Percentiles rank a stretch among this genome's conserved stretches.
Conservation (phyloP, 768 basidiomycete genomes). For the Leccinum subgranulosum region DNA sequence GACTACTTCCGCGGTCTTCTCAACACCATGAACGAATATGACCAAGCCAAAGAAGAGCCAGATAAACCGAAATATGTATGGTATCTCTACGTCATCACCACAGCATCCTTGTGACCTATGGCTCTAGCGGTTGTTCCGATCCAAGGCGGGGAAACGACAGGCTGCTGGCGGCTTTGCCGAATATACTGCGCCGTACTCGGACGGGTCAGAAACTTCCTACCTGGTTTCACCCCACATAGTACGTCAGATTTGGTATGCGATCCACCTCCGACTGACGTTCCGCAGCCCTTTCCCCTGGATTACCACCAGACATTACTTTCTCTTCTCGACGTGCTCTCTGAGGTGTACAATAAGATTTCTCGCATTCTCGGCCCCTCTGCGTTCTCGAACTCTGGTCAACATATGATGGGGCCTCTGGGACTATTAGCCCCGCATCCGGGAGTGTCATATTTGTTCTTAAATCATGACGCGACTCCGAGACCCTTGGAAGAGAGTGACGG, state of each 20-base stretch:
- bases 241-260: constrained; percentile 25
- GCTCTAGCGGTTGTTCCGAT: constrained; percentile 54
- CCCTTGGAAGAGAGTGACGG: constrained; percentile 42
- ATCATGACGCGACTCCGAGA: constrained; percentile 36
- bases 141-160: constrained; percentile 54
- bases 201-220: constrained; percentile 63
- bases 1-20: constrained; percentile 77
- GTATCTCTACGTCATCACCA: not conserved
- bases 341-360: constrained; percentile 84
- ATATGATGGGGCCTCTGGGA: constrained; percentile 75
- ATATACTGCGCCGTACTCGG: constrained; percentile 57
- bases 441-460: constrained; percentile 69
- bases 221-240: constrained; percentile 75
- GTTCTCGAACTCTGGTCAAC: constrained; percentile 63
- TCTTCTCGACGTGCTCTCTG: constrained; percentile 84
- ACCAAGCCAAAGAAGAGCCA: constrained; percentile 55
- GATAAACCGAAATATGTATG: constrained; percentile 69
- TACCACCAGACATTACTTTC: constrained; percentile 88
- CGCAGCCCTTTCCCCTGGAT: constrained; percentile 83
- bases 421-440: constrained; percentile 76
- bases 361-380: constrained; percentile 82
- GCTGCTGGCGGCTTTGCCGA: constrained; percentile 51
- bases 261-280: constrained; percentile 3
- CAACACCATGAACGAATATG: constrained; percentile 72
- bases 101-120: constrained; percentile 8